Evolutionary conservation across 2,329 filamentous ascomycete genomes (phyloP).

Genomic region (Calonectria pseudoreteaudii): DNA sequence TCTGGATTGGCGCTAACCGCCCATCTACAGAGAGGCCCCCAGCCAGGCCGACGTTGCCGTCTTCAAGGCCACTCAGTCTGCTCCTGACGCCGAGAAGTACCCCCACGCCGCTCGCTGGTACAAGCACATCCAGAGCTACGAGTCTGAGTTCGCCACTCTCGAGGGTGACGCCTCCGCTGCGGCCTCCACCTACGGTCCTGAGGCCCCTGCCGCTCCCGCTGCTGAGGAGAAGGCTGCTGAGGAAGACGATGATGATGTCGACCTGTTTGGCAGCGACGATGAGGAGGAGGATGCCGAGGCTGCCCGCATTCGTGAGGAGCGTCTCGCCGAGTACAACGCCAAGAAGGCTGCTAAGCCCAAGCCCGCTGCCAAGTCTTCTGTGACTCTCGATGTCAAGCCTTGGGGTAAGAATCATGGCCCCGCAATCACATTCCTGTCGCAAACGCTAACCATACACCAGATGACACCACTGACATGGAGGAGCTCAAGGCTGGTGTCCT

Average conservation of each 20-base stretch:
- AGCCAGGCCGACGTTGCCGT: constrained; percentile 96
- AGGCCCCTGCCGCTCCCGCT: constrained; percentile 82
- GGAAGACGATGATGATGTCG: constrained; percentile 77
- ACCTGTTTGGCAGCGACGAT: constrained; percentile 92
- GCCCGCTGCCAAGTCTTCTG: constrained; percentile 93
- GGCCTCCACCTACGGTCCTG: constrained; percentile 92
- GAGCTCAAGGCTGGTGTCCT: constrained; percentile 85
- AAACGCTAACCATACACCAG: constrained; percentile 54
- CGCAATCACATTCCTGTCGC: not conserved
- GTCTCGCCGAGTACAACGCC: constrained; percentile 92
- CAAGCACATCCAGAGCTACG: constrained; percentile 96
- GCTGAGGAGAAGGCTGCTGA: constrained; percentile 66
- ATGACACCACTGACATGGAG: constrained; percentile 94
- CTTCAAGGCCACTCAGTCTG: constrained; percentile 87
- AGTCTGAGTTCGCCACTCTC: constrained; percentile 91
- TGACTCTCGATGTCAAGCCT: constrained; percentile 97
- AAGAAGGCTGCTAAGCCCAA: constrained; percentile 97
- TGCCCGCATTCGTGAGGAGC: constrained; percentile 85
- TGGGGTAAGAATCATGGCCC: constrained; percentile 79
- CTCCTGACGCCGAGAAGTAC: constrained; percentile 87
- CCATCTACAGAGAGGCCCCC: constrained; percentile 64
- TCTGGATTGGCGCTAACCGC: constrained; percentile 33
- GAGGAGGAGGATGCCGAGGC: constrained; percentile 96
- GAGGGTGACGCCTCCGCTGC: constrained; percentile 91
- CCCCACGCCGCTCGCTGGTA: constrained; percentile 97